Evolutionary conservation across 148 eudicot species (phyloP).

Genomic region (Heliamphora exappendiculata): DNA sequence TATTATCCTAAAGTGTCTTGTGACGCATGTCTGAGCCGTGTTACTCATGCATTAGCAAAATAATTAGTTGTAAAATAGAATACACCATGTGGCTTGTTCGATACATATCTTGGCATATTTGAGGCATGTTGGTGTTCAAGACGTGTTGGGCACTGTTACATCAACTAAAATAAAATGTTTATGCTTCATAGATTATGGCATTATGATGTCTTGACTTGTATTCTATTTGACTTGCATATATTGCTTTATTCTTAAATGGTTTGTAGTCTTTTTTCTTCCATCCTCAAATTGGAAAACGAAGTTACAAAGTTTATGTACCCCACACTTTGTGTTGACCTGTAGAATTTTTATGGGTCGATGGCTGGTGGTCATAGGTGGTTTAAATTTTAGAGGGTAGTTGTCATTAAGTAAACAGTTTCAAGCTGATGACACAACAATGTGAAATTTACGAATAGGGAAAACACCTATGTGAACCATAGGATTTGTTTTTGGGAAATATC

Average conservation of each 20-base stretch:
- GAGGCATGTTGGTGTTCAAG: no score
- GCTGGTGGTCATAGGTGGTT: not conserved
- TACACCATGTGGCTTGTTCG: no score
- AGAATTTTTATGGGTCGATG: not conserved
- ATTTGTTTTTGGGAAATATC: not conserved
- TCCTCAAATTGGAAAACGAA: not conserved
- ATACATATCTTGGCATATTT: no score
- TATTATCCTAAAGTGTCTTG: no score
- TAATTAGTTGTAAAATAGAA: no score
- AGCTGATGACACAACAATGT: not conserved
- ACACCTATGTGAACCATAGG: not conserved
- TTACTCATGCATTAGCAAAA: no score
- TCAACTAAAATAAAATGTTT: no score
- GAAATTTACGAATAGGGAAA: not conserved
- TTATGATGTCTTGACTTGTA: not conserved
- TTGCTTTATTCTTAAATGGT: not conserved
- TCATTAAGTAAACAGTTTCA: not conserved
- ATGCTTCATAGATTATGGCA: not conserved
- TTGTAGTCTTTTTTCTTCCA: not conserved
- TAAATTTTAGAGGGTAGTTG: not conserved
- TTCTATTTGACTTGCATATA: not conserved
- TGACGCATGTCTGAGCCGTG: no score
- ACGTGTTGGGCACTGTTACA: no score
- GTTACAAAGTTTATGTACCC: not conserved
- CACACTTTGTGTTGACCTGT: not conserved